Evolutionary conservation across 495 filamentous ascomycete genomes (phyloP).

Genomic region (Neurospora tetraspora): DNA sequence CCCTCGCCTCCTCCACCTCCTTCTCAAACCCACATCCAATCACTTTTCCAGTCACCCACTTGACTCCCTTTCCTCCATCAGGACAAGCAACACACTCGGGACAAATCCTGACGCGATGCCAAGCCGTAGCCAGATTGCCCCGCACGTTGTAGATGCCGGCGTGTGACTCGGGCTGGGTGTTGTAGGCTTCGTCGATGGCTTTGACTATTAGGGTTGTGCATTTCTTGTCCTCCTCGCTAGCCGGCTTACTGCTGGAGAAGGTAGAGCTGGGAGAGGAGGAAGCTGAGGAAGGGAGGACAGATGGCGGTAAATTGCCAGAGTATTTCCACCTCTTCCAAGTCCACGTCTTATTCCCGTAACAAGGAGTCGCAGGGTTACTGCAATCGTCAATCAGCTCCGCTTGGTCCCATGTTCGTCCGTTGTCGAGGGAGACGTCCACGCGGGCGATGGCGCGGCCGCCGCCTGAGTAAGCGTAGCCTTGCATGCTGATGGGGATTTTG

Average conservation of each 20-base stretch:
- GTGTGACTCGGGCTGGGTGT: slow-evolving; percentile 44
- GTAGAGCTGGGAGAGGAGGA: too few relatives aligned
- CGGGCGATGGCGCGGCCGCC: slow-evolving; percentile 44
- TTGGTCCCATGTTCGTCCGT: slow-evolving; percentile 44
- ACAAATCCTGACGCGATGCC: slow-evolving; percentile 39
- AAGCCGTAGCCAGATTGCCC: slow-evolving; percentile 45
- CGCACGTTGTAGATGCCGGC: slow-evolving; percentile 43
- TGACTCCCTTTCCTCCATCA: neutral
- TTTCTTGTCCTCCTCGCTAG: neutral
- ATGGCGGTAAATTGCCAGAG: slow-evolving; percentile 9
- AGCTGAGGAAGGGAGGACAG: too few relatives aligned
- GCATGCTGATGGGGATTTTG: slow-evolving; percentile 27
- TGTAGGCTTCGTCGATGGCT: slow-evolving; percentile 48
- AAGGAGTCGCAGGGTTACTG: slow-evolving; percentile 10
- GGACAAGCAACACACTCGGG: slow-evolving; percentile 9
- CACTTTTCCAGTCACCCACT: slow-evolving; percentile 7
- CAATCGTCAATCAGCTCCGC: slow-evolving; percentile 37
- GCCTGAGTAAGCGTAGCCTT: slow-evolving; percentile 51
- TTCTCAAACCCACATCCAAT: neutral
- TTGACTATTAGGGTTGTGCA: slow-evolving; percentile 43
- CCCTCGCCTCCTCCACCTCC: neutral
- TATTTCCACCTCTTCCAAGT: slow-evolving; percentile 46
- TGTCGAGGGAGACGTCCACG: slow-evolving; percentile 48
- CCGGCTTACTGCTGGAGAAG: neutral
- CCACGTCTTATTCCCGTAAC: slow-evolving; percentile 37